These are phyloP conservation scores for Coemansia sp. DNA, from an alignment of 192 early-diverging fungal species.

Conservation along the genomic window DNA sequence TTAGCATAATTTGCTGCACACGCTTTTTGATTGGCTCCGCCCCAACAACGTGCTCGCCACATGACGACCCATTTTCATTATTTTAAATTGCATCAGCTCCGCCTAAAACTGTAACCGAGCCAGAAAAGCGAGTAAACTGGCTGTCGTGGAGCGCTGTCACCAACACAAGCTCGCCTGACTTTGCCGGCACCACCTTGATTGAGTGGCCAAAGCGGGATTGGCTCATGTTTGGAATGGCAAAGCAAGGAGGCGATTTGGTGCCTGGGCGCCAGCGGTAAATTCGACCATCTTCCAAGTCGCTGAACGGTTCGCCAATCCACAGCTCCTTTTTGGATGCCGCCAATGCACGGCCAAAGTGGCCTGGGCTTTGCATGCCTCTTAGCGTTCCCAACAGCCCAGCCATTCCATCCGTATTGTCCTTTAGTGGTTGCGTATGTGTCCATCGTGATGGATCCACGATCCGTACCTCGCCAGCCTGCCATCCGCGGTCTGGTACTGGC, in stretches of 20 bases:
- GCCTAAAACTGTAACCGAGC: conserved; percentile 27
- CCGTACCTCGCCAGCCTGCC: conserved; percentile 54
- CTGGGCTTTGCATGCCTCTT: conserved; percentile 42
- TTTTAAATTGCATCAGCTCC: too few species aligned
- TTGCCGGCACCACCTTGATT: conserved; percentile 9
- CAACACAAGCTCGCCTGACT: conserved; percentile 16
- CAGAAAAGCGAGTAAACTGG: conserved; percentile 39
- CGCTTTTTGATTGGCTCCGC: not conserved
- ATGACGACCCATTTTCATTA: too few species aligned
- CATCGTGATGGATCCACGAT: conserved; percentile 40
- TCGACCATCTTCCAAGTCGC: conserved; percentile 36
- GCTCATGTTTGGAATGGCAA: conserved; percentile 12
- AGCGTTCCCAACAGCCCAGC: conserved; percentile 36
- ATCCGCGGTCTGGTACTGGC: conserved; percentile 38
- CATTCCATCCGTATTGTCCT: not conserved
- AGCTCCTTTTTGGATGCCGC: conserved; percentile 20
- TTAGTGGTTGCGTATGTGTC: not conserved
- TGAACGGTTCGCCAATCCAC: conserved; percentile 56
- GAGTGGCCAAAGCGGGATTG: conserved; percentile 30
- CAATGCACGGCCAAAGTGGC: conserved; percentile 51
- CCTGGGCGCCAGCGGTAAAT: conserved; percentile 34
- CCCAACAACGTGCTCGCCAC: not conserved
- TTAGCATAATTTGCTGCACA: not conserved
- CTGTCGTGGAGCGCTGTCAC: conserved; percentile 47
- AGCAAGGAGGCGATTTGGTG: conserved; percentile 23